A percentile compares a stretch with the other conserved stretches of the same genome.
Evolutionary conservation across 2,329 filamentous ascomycete genomes (phyloP).

Genomic region (Chaetomium sp.): DNA sequence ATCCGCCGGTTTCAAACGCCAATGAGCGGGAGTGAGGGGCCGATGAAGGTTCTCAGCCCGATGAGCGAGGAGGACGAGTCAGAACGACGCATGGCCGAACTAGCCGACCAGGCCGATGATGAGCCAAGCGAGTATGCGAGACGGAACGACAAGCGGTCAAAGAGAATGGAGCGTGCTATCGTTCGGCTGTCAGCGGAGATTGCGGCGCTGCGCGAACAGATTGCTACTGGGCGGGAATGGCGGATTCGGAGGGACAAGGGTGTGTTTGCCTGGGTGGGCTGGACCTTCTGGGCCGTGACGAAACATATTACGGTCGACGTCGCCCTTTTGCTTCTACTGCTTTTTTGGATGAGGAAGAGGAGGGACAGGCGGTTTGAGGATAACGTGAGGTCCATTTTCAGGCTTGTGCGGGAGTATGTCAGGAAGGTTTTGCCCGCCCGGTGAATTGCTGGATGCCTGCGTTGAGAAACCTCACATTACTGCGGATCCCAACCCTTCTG

Average conservation of each 20-base stretch:
- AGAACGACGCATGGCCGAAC: conserved; percentile 40
- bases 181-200: conserved; percentile 89
- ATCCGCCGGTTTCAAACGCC: conserved; percentile 41
- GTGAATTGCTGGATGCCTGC: conserved; percentile 31
- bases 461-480: neutral
- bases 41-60: conserved; percentile 69
- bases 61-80: conserved; percentile 78
- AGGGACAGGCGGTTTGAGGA: conserved; percentile 68
- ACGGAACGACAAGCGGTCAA: conserved; percentile 61
- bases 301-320: conserved; percentile 72
- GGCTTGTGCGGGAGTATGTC: conserved; percentile 51
- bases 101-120: conserved; percentile 39
- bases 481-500: too few relatives aligned
- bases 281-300: conserved; percentile 60
- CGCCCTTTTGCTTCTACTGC: conserved; percentile 55
- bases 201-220: conserved; percentile 84
- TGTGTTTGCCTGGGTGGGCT: conserved; percentile 62
- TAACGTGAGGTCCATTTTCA: conserved; percentile 59
- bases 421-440: conserved; percentile 53
- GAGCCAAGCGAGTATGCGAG: conserved; percentile 35
- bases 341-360: conserved; percentile 66
- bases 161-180: conserved; percentile 75
- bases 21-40: conserved; percentile 44
- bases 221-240: conserved; percentile 69
- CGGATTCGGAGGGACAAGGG: conserved; percentile 58